phyloP scores from a whole-genome alignment of 164 flowering plant genomes.

The Magnolia changhungtana region DNA sequence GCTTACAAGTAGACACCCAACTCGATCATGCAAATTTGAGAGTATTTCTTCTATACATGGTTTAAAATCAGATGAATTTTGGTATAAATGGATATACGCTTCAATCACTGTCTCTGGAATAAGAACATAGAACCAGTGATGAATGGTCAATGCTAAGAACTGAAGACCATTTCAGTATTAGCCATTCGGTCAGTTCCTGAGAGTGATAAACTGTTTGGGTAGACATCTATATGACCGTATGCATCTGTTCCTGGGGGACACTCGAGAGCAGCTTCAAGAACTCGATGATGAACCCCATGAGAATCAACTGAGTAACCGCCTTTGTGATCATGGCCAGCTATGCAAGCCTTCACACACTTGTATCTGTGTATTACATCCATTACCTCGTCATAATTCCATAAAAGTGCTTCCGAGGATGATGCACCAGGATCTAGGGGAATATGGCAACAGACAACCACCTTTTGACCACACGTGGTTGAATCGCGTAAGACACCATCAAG shows the following conservation, averaged over 20 bases:
- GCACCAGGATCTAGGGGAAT: slow-evolving; percentile 75
- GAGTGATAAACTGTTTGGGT: slow-evolving; percentile 54
- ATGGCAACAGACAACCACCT: slow-evolving; percentile 85
- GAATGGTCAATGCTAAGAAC: slow-evolving; percentile 6
- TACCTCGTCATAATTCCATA: slow-evolving; percentile 93
- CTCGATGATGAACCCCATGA: slow-evolving; percentile 79
- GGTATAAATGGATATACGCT: background rate
- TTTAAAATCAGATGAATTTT: background rate
- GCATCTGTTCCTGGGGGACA: slow-evolving; percentile 85
- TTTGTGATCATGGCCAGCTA: slow-evolving; percentile 87
- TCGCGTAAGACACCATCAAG: slow-evolving; percentile 58
- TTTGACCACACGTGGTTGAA: slow-evolving; percentile 55
- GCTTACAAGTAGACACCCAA: background rate
- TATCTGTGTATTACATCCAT: slow-evolving; percentile 71
- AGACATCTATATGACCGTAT: slow-evolving; percentile 70
- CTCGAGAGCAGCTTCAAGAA: slow-evolving; percentile 89
- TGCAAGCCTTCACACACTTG: slow-evolving; percentile 76
- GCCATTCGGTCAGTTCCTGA: slow-evolving; percentile 59
- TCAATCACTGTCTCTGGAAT: background rate
- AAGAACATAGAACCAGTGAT: background rate
- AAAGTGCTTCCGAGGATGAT: slow-evolving; percentile 50
- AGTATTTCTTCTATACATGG: background rate
- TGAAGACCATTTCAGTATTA: slow-evolving; percentile 61
- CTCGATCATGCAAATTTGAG: background rate
- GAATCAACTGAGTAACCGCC: slow-evolving; percentile 80